Conservation (phyloP, 2,329 filamentous ascomycete genomes). For the Sporothrix pallida region DNA sequence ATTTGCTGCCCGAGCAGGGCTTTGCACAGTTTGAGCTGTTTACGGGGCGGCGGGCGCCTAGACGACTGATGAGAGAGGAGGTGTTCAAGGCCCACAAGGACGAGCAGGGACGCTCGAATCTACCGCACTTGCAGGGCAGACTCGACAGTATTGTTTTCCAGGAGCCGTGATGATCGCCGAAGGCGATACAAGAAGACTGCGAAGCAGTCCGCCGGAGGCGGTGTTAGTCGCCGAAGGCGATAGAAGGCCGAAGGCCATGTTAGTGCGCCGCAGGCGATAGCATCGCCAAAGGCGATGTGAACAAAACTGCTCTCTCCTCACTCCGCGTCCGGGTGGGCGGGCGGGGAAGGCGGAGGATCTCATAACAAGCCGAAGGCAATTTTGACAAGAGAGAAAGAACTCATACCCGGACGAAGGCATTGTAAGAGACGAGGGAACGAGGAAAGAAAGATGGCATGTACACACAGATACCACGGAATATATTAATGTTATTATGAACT, state of each 20-base stretch:
- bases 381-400: no score
- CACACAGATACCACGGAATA: not conserved
- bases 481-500: not conserved
- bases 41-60: slow-evolving; percentile 73
- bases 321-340: no score
- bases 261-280: no score
- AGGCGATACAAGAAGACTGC: not conserved
- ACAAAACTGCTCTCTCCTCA: not conserved
- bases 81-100: slow-evolving; percentile 52
- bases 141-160: slow-evolving; percentile 50
- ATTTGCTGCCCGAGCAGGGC: slow-evolving; percentile 74
- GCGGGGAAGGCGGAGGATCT: no score
- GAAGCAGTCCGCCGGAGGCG: not conserved
- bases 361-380: no score
- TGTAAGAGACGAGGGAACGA: not conserved
- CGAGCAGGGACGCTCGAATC: slow-evolving; percentile 40
- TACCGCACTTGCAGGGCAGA: slow-evolving; percentile 48
- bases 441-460: not conserved
- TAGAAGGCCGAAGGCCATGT: not conserved
- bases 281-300: not conserved
- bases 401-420: no score
- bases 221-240: not conserved
- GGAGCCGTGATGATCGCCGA: slow-evolving; percentile 43
- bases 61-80: slow-evolving; percentile 69
- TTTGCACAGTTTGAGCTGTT: slow-evolving; percentile 79